These are phyloP conservation scores for Backusella liffmaniae DNA, from an alignment of 192 early-diverging fungal genomes.

Conservation along the genomic window DNA sequence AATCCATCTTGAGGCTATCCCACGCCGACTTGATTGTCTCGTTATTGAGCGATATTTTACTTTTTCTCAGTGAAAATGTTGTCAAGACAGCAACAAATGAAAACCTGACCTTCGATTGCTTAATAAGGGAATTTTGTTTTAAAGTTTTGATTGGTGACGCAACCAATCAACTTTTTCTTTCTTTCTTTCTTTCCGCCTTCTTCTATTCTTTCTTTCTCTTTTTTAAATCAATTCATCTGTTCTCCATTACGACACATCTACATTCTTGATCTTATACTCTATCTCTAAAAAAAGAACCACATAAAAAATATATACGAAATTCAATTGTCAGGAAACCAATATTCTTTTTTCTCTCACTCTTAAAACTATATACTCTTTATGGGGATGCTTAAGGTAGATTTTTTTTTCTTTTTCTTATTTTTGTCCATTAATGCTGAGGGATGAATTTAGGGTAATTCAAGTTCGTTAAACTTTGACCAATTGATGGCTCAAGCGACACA, in stretches of 20 bases:
- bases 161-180: background rate
- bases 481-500: conserved; percentile 23
- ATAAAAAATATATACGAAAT: background rate
- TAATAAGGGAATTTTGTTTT: background rate
- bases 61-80: background rate
- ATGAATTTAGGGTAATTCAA: conserved; percentile 10
- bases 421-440: background rate
- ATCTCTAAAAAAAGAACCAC: background rate
- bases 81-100: background rate
- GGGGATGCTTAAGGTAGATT: background rate
- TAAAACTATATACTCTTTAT: background rate
- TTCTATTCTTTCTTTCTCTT: background rate
- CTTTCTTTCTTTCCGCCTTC: background rate
- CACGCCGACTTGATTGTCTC: too few relatives aligned
- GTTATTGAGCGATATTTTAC: too few relatives aligned
- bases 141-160: background rate
- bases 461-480: conserved; percentile 13
- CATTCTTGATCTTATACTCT: background rate
- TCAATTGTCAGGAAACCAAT: background rate
- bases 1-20: too few relatives aligned
- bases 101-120: background rate
- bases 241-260: background rate
- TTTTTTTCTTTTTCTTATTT: background rate
- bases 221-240: background rate
- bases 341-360: background rate